Base-by-base conservation (phyloP, 495 filamentous ascomycete genomes). In the Astrothelium subdiscretum region DNA sequence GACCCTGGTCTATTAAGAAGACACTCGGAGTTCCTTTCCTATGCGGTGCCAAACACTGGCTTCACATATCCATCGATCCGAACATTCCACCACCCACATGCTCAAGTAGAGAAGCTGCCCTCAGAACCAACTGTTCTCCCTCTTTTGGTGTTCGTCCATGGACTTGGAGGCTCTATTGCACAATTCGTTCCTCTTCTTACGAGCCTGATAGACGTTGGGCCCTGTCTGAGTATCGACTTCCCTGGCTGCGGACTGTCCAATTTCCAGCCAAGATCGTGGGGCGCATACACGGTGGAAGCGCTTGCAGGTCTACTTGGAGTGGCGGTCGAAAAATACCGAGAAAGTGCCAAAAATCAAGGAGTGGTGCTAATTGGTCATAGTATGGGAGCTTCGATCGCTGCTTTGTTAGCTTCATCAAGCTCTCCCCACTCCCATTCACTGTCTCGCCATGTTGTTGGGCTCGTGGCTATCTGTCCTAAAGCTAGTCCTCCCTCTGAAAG, bases 151-250 rank as follows among this genome's bases (percentile, higher is more conserved):
- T 95, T 95, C 71, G 79, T 96, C 59, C 92, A 97, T 70, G 92
- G 92, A 15, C 80, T 97, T 35, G 92, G 92, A 24, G 92, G 92
- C 31, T 95, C 89, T 1, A 75, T 92, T 15, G 87, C 90, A 6
- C 92, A 97, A 71, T 97, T 96, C 72, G 80, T 87, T 63, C 83
- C 90, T 38, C 74, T 97, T 4, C 79, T 97, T 13, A 87, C 84
- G 1, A 92, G 88, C 71, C 77, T 97, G 35, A 85, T 88, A 15
- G 90, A 95, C 64, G 76, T 91, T 24, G 89, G 88, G 1, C 86
- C 92, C n/a, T 95, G 90, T 68, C 82, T 97, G 18, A 88, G 88
- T 4, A 86, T 97, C 62, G 92, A 97, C 72, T 76, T 96, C 1
- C 92, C 92, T 1, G 92, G 92, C 31, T 96, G 91, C 64, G 92